A percentile compares a stretch with the other conserved stretches of the same genome.
phyloP scores from a whole-genome alignment of 129 eudicot species.

The Flaveria sonorensis region DNA sequence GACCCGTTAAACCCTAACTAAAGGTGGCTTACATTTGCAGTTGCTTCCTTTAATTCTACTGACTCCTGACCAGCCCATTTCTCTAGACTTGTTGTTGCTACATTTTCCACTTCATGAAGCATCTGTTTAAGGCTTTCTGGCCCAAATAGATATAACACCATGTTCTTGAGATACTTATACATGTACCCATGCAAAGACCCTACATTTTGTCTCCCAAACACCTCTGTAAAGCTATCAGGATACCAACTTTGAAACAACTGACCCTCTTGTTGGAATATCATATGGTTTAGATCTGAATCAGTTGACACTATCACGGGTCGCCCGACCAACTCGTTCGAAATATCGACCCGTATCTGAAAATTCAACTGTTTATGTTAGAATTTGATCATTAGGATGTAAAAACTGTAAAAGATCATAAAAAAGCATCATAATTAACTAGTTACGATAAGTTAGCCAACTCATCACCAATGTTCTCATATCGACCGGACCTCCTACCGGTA shows the following conservation, averaged over 20 bases:
- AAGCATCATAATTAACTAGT: no score
- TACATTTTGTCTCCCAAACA: slow-evolving; percentile 88
- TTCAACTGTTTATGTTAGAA: slow-evolving; percentile 1
- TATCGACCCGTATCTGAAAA: slow-evolving; percentile 68
- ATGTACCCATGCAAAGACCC: slow-evolving; percentile 97
- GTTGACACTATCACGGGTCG: slow-evolving; percentile 79
- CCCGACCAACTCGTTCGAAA: slow-evolving; percentile 80
- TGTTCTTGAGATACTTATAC: slow-evolving; percentile 95
- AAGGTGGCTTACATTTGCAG: slow-evolving; percentile 57
- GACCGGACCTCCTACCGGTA: no score
- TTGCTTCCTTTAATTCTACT: slow-evolving; percentile 77
- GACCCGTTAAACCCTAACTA: no score
- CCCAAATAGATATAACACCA: slow-evolving; percentile 81
- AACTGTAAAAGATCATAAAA: no score
- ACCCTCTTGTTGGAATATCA: slow-evolving; percentile 87
- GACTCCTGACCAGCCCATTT: slow-evolving; percentile 57
- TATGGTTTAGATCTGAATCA: slow-evolving; percentile 77
- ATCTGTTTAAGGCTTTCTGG: slow-evolving; percentile 87
- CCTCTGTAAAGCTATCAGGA: slow-evolving; percentile 83
- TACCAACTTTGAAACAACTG: slow-evolving; percentile 85
- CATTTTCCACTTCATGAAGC: slow-evolving; percentile 76
- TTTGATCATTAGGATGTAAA: slow-evolving; percentile 17
- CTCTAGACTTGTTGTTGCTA: slow-evolving; percentile 45
- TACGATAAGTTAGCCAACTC: no score
- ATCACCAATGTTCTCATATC: no score